Conservation (phyloP, 225 moss, liverwort and hornwort species). For the Asterella californica region DNA sequence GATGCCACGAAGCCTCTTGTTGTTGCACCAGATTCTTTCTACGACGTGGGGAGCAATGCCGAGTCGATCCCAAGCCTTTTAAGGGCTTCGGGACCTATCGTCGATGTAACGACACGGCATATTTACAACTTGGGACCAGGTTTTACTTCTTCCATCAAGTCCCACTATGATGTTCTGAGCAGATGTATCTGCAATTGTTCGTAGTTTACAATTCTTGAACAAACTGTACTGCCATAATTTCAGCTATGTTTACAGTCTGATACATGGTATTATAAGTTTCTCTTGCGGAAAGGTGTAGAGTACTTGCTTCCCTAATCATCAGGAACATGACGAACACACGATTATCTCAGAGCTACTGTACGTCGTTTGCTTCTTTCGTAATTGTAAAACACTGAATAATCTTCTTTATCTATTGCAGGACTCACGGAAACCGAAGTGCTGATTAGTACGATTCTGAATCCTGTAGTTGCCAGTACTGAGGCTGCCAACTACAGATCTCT, state of each 20-base stretch:
- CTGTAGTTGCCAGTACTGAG: conserved; percentile 45
- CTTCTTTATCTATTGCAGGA: conserved; percentile 38
- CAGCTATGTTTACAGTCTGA: not conserved
- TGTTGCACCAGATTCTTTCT: conserved; percentile 78
- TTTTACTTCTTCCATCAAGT: conserved; percentile 10
- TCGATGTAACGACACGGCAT: conserved; percentile 84
- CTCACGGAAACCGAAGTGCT: conserved; percentile 49
- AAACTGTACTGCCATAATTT: no score
- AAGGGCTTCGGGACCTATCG: conserved; percentile 50
- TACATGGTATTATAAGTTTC: not conserved
- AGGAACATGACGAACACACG: no score
- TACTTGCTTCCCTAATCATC: no score
- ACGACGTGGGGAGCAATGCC: conserved; percentile 25
- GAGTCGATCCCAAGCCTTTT: conserved; percentile 56
- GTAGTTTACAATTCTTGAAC: no score
- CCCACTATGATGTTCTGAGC: not conserved
- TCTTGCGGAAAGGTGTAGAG: no score
- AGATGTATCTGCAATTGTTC: not conserved
- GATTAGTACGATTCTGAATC: conserved; percentile 58
- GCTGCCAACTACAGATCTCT: conserved; percentile 49
- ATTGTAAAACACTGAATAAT: not conserved
- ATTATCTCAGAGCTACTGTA: no score
- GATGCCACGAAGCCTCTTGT: conserved; percentile 46
- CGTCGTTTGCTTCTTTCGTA: not conserved
- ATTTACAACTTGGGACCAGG: conserved; percentile 94